Evolutionary conservation across 163 green algal species (phyloP).

Genomic region (Prototheca stagnorum): DNA sequence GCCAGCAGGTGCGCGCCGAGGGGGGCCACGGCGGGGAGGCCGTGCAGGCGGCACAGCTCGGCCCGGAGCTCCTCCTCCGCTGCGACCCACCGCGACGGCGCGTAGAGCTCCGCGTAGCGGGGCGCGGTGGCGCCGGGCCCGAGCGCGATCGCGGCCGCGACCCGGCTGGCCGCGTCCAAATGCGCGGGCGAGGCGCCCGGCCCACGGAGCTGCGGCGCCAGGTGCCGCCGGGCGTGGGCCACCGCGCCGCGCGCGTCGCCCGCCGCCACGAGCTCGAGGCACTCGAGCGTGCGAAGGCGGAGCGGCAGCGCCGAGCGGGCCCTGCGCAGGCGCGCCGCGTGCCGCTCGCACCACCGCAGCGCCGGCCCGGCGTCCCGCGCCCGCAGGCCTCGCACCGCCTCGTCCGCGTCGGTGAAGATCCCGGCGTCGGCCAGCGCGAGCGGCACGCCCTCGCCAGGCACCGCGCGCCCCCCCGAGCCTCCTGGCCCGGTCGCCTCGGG

Average conservation of each 20-base stretch:
- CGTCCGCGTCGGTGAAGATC: slow-evolving; percentile 48
- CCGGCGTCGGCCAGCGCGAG: slow-evolving; percentile 64
- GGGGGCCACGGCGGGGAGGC: slow-evolving; percentile 48
- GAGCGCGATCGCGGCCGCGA: too few relatives aligned
- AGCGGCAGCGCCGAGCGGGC: slow-evolving; percentile 72
- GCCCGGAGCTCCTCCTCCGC: slow-evolving; percentile 53
- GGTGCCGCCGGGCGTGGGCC: slow-evolving; percentile 54
- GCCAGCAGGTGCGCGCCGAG: slow-evolving; percentile 69
- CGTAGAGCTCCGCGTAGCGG: too few relatives aligned
- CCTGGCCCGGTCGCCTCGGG: too few relatives aligned
- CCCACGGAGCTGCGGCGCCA: too few relatives aligned
- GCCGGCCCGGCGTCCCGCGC: slow-evolving; percentile 42
- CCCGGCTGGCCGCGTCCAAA: too few relatives aligned
- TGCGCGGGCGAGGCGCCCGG: too few relatives aligned
- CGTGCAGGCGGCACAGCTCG: slow-evolving; percentile 69
- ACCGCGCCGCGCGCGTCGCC: slow-evolving; percentile 48
- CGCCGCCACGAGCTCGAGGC: slow-evolving; percentile 72
- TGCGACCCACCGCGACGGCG: slow-evolving; percentile 41
- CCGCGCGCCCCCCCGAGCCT: too few relatives aligned
- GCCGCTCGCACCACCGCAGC: slow-evolving; percentile 62
- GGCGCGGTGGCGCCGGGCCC: too few relatives aligned
- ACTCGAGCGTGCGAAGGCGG: slow-evolving; percentile 64
- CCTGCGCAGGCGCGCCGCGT: slow-evolving; percentile 53
- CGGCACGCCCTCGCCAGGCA: too few relatives aligned
- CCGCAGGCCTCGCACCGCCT: slow-evolving; percentile 43